phyloP scores from a whole-genome alignment of 768 basidiomycete genomes.

The Pisolithus microcarpus region DNA sequence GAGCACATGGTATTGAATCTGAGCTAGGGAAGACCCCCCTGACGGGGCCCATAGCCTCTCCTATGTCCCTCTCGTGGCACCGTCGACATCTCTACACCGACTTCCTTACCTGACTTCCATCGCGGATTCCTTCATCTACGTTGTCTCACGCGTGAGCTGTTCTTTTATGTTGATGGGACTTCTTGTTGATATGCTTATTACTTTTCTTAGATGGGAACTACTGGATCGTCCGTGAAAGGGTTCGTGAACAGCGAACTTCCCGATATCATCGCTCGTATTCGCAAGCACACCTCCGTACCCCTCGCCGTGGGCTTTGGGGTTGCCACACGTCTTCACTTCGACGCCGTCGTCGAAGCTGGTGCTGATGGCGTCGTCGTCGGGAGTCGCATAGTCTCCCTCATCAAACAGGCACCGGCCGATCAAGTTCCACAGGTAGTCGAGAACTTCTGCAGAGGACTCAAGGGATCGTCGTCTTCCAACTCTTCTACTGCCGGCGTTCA shows the following conservation, averaged over 20 bases:
- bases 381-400: slow-evolving; percentile 73
- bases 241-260: slow-evolving; percentile 73
- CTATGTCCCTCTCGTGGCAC: slow-evolving; percentile 92
- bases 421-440: slow-evolving; percentile 51
- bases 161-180: background rate
- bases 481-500: slow-evolving; percentile 1
- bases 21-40: background rate
- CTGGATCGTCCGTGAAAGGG: slow-evolving; percentile 76
- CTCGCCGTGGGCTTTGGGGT: slow-evolving; percentile 97
- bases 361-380: slow-evolving; percentile 96
- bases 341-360: slow-evolving; percentile 76
- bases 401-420: slow-evolving; percentile 54
- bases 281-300: slow-evolving; percentile 69
- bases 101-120: slow-evolving; percentile 89
- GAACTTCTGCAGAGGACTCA: slow-evolving; percentile 69
- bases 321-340: slow-evolving; percentile 82
- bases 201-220: slow-evolving; percentile 83
- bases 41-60: slow-evolving; percentile 53
- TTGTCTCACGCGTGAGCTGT: slow-evolving; percentile 81
- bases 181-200: too few species aligned
- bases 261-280: slow-evolving; percentile 76
- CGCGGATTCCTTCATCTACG: slow-evolving; percentile 96
- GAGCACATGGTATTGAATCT: slow-evolving; percentile 24
- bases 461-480: slow-evolving; percentile 18
- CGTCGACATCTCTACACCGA: slow-evolving; percentile 80